phyloP scores from a whole-genome alignment of 2,329 filamentous ascomycete species.

The Chaetomiaceae sp. region DNA sequence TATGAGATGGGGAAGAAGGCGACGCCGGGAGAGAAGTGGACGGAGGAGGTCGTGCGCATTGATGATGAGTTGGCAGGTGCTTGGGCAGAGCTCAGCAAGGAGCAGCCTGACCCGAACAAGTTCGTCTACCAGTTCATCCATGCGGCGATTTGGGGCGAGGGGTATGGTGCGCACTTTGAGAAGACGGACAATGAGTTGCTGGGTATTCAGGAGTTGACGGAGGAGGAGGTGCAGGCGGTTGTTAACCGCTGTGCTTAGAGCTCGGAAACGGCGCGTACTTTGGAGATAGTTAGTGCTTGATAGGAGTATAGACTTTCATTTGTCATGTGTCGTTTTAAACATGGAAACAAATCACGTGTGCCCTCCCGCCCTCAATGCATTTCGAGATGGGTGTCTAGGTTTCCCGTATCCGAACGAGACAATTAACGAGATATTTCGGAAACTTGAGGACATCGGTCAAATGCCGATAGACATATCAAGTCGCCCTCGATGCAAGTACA shows the following conservation, averaged over 20 bases:
- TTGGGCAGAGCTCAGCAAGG: conserved; percentile 28
- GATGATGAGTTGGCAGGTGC: conserved; percentile 28
- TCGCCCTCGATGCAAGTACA: too few relatives aligned
- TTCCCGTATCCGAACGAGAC: too few relatives aligned
- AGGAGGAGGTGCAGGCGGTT: conserved; percentile 29
- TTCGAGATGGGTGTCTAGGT: too few relatives aligned
- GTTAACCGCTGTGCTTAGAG: conserved; percentile 17
- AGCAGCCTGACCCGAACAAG: conserved; percentile 21
- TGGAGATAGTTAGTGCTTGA: too few relatives aligned
- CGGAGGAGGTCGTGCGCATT: conserved; percentile 21
- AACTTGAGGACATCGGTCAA: too few relatives aligned
- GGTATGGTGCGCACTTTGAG: conserved; percentile 27
- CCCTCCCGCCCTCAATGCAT: too few relatives aligned
- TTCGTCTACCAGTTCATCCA: conserved; percentile 28
- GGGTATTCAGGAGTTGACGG: conserved; percentile 29
- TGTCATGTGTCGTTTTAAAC: too few relatives aligned
- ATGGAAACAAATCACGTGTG: too few relatives aligned
- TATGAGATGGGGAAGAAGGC: conserved; percentile 45
- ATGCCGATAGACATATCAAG: too few relatives aligned
- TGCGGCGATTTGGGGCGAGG: conserved; percentile 29
- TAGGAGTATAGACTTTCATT: too few relatives aligned
- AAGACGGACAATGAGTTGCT: conserved; percentile 34
- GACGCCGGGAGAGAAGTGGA: conserved; percentile 32
- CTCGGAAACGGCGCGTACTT: too few relatives aligned
- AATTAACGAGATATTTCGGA: too few relatives aligned